Evolutionary conservation across 306 rosid species (phyloP).

Genomic region (Vigna nakashimae): DNA sequence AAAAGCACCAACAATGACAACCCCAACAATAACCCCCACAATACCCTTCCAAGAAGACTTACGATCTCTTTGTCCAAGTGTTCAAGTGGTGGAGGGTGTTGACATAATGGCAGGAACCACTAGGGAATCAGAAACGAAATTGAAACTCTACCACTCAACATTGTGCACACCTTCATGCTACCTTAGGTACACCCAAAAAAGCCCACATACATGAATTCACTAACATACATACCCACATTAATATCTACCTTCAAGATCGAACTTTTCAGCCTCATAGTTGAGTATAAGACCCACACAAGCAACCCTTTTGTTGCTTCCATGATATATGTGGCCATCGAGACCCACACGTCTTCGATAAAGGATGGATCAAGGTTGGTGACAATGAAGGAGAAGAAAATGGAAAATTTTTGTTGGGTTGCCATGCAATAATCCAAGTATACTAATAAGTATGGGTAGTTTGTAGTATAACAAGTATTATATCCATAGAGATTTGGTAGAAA

Average conservation of each 20-base stretch:
- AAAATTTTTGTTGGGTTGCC: constrained; percentile 28
- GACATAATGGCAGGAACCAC: constrained; percentile 43
- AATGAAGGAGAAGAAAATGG: constrained; percentile 78
- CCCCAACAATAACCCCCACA: constrained; percentile 84
- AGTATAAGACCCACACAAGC: constrained; percentile 70
- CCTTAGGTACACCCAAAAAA: constrained; percentile 90
- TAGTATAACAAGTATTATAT: too few species aligned
- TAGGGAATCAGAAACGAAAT: constrained; percentile 63
- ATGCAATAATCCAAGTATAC: too few species aligned
- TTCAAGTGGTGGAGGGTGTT: constrained; percentile 68
- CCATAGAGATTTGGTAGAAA: too few species aligned
- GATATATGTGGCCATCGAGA: constrained; percentile 82
- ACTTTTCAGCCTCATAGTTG: constrained; percentile 71
- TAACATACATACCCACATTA: constrained; percentile 66
- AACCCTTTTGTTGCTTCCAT: constrained; percentile 55
- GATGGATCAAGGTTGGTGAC: constrained; percentile 76
- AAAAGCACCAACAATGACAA: constrained; percentile 81
- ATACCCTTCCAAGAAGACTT: constrained; percentile 61
- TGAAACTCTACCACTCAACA: constrained; percentile 85
- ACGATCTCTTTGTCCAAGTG: constrained; percentile 47
- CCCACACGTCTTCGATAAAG: constrained; percentile 74
- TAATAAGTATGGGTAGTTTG: too few species aligned
- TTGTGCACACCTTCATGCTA: constrained; percentile 75
- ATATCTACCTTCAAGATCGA: constrained; percentile 67
- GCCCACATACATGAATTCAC: constrained; percentile 84